Base-by-base conservation (phyloP, 176 grass and related monocot genomes). In the Panicum miliaceum region DNA sequence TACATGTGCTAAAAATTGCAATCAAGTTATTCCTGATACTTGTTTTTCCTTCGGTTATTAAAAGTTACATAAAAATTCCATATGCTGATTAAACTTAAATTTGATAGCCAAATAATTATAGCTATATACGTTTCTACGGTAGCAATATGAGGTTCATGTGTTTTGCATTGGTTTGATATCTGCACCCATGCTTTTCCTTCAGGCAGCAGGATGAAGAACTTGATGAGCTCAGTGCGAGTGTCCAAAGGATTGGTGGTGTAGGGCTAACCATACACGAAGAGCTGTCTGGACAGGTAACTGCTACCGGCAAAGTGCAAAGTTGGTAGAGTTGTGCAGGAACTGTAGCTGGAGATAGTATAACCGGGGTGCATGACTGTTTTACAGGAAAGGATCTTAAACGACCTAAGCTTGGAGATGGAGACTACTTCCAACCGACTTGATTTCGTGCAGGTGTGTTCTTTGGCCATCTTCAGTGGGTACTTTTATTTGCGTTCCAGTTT, bases 261-360 rank as follows among this genome's bases (percentile, higher is more conserved):
- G 96, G 96, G 69, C 96, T 98, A 82, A 98, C 96, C n/a, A 98
- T 98, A 82, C 93, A 98, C 4, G 96, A 98, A 58, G 96, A 98
- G 81, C 85, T 95, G 18, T 76, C 80, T 73, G 87, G 93, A 60
- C 93, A 98, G 96, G 93, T 98, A 89, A 22, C 25, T 43, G 50
- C 42, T 68, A 16, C 42, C 53, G 2, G 4, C 43, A 74, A 4
- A 6, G 4, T 50, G 43, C 71, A 82, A 64, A 23, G 36, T 37
- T 63, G 19, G 32, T 62, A 54, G 54, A 85, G 1, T 22, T 27
- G 47, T 16, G 6, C 29, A 47, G 63, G 32, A 56, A 18, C 35
- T 47, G 20, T 69, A 60, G n/a, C 77, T 1, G 1, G 65, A 32
- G 14, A 45, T 4, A 34, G 46, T 84, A 56, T 57, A 9, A 80